phyloP scores from a whole-genome alignment of 2,329 filamentous ascomycete species.

The Aspergillus sp. region DNA sequence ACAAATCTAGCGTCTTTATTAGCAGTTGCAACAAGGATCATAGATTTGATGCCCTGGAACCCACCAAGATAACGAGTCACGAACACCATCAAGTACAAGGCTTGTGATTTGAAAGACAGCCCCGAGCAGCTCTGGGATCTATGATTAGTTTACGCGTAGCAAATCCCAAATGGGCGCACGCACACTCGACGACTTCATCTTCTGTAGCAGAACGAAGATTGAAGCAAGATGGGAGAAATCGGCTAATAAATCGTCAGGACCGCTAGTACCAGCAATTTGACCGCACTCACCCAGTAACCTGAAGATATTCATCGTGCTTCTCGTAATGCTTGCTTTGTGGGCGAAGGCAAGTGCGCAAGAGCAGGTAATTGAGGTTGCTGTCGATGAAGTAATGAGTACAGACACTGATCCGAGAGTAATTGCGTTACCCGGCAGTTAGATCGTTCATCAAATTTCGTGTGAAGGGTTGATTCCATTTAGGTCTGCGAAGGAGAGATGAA shows the following conservation, averaged over 20 bases:
- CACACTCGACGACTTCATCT: constrained; percentile 93
- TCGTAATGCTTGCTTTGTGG: background rate
- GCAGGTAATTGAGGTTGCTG: background rate
- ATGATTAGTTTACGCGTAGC: constrained; percentile 7
- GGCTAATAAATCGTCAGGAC: constrained; percentile 52
- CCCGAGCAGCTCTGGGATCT: constrained; percentile 79
- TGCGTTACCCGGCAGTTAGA: background rate
- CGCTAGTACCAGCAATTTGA: background rate
- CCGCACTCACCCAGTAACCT: constrained; percentile 58
- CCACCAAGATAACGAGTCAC: constrained; percentile 85
- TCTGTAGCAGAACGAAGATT: constrained; percentile 91
- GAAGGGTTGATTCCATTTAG: background rate
- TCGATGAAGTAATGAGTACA: background rate
- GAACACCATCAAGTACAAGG: constrained; percentile 91
- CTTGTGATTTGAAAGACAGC: constrained; percentile 98
- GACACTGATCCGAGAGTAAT: background rate
- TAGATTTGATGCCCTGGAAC: constrained; percentile 18
- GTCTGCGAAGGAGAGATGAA: constrained; percentile 9
- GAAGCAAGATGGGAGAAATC: constrained; percentile 95
- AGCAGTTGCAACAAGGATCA: background rate
- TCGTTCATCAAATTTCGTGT: background rate
- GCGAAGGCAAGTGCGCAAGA: background rate
- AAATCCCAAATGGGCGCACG: constrained; percentile 28
- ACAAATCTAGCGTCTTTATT: constrained; percentile 64
- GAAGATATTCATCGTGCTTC: constrained; percentile 66